phyloP scores from a whole-genome alignment of 2,329 filamentous ascomycete genomes.

The Dactylellina haptotyla region DNA sequence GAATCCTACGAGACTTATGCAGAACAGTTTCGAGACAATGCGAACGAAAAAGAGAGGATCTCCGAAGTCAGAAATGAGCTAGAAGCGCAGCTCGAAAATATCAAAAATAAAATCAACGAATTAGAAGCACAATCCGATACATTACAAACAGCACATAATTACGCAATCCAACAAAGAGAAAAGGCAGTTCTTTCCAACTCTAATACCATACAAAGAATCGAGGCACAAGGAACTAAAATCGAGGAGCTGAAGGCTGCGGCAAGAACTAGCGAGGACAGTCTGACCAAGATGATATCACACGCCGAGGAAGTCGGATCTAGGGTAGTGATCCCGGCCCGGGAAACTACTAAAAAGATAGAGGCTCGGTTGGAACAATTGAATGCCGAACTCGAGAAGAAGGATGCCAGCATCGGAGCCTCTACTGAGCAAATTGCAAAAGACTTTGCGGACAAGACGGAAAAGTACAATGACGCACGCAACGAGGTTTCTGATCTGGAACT shows the following conservation, averaged over 20 bases:
- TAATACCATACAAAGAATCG: conserved; percentile 15
- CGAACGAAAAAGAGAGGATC: conserved; percentile 21
- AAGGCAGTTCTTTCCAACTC: conserved; percentile 55
- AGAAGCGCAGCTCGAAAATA: conserved; percentile 61
- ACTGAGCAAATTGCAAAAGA: conserved; percentile 43
- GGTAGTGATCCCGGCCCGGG: conserved; percentile 61
- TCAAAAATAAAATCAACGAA: conserved; percentile 67
- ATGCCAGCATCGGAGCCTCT: conserved; percentile 42
- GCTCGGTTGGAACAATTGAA: conserved; percentile 22
- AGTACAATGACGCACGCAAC: conserved; percentile 35
- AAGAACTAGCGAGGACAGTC: conserved; percentile 1
- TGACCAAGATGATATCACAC: not conserved
- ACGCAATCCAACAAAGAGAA: conserved; percentile 72
- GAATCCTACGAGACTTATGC: conserved; percentile 19
- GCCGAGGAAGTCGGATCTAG: conserved; percentile 20
- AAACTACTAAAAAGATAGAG: conserved; percentile 69
- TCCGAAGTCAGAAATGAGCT: conserved; percentile 59
- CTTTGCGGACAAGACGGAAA: conserved; percentile 47
- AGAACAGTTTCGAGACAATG: conserved; percentile 27
- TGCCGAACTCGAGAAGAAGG: conserved; percentile 26
- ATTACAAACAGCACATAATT: conserved; percentile 65
- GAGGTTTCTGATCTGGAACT: conserved; percentile 67
- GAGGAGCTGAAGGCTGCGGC: not conserved
- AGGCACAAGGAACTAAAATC: conserved; percentile 7
- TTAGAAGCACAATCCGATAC: conserved; percentile 67